phyloP scores from a whole-genome alignment of 805 yeast genomes.

The Torulaspora gathmanii region DNA sequence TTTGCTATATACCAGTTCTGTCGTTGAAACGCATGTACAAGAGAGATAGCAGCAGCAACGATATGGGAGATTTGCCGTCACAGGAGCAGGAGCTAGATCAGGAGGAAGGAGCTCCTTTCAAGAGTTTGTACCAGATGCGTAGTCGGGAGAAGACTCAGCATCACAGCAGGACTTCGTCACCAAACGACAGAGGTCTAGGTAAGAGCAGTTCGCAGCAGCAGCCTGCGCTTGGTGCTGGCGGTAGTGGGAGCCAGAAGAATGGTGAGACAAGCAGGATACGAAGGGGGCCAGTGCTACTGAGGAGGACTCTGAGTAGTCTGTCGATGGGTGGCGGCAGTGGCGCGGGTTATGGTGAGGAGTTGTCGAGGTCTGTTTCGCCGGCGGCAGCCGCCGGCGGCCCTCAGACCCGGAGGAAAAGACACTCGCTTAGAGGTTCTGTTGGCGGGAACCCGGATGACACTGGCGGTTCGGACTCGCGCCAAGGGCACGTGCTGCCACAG shows the following conservation, averaged over 20 bases:
- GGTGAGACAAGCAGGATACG: conserved; percentile 9
- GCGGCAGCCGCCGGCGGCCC: no score
- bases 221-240: neutral
- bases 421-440: neutral
- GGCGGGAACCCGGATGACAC: neutral
- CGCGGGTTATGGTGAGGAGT: neutral
- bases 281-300: conserved; percentile 15
- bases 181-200: neutral
- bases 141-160: neutral
- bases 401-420: neutral
- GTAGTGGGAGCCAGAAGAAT: neutral
- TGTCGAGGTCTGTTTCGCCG: no score
- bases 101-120: conserved; percentile 2
- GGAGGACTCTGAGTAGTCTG: conserved; percentile 26
- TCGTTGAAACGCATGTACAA: neutral
- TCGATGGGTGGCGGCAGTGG: conserved; percentile 18
- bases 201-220: neutral
- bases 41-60: neutral
- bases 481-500: neutral
- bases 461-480: no score
- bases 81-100: neutral
- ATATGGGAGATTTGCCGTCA: neutral
- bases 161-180: conserved; percentile 1
- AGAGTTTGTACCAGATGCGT: conserved; percentile 1
- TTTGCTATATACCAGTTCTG: neutral